These are phyloP conservation scores for Ustilago sp. DNA, from an alignment of 1,284 basidiomycete genomes.

Conservation along the genomic window DNA sequence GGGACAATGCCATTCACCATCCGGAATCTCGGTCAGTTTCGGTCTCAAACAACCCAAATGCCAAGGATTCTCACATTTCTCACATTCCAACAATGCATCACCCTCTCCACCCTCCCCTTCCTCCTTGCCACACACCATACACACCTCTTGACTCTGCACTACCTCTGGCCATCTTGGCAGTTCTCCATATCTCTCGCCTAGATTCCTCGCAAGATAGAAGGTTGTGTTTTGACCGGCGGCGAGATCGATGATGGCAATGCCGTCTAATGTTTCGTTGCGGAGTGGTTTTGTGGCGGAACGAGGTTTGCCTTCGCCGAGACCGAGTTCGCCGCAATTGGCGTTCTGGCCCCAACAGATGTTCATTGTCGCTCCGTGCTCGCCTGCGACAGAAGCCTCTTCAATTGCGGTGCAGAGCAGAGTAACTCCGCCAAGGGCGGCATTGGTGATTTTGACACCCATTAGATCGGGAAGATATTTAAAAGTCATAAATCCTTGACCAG, in stretches of 20 bases:
- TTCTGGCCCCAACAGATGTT: constrained; percentile 88
- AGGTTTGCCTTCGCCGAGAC: constrained; percentile 80
- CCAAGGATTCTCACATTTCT: constrained; percentile 85
- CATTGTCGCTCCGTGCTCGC: constrained; percentile 77
- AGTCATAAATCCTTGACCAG: constrained; percentile 52
- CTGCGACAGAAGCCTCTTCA: constrained; percentile 71
- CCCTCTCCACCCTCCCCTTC: constrained; percentile 71
- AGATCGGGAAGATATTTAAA: constrained; percentile 64
- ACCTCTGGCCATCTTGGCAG: constrained; percentile 66
- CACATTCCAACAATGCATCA: constrained; percentile 70
- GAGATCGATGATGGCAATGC: constrained; percentile 82
- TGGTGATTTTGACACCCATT: constrained; percentile 64
- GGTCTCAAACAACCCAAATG: constrained; percentile 85
- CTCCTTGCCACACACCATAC: constrained; percentile 79
- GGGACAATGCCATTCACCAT: constrained; percentile 73
- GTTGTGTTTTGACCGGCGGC: constrained; percentile 87
- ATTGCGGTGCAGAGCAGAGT: constrained; percentile 84
- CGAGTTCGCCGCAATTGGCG: constrained; percentile 79
- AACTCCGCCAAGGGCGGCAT: constrained; percentile 83
- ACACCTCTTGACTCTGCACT: constrained; percentile 78
- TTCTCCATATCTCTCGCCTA: constrained; percentile 59
- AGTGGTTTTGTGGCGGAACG: constrained; percentile 89
- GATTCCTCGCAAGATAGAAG: constrained; percentile 79
- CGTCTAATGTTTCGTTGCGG: constrained; percentile 78
- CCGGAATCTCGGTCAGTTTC: constrained; percentile 80